Base-by-base conservation (phyloP, 768 basidiomycete species). In the Royoungia palumana region DNA sequence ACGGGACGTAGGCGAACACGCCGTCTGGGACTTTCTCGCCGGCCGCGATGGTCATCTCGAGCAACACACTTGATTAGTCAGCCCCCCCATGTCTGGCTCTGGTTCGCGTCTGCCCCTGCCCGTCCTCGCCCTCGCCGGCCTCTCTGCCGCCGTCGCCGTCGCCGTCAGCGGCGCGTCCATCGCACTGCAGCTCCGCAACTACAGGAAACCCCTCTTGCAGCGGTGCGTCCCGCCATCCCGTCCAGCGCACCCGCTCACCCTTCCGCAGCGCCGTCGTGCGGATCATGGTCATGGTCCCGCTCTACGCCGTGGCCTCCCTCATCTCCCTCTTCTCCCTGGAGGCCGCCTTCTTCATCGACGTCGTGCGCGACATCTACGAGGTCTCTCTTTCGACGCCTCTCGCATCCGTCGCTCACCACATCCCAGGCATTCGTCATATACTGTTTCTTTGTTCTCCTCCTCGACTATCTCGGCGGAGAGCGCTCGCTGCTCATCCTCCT, bases 341-440 rank as follows among this genome's bases (percentile, higher is more conserved):
- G 63, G 92, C 89, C 2, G 96, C 96, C 0, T 97, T 97, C 72
- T 85, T 96, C 53, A 94, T 99, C 51, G 96, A 99, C 65, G 92
- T 81, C 14, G 75, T 98, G 51, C 80, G 96, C 36, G 96, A 98
- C 67, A 80, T 99, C 14, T 99, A 99, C 66, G 96, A 99, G 79
- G 94, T 92, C 51, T 50, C 80, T 64, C 6, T 22, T 19, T 19
- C 11, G 16, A 6, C 27, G n/a, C 27, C n/a, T 36, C 9, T 32
- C 37, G 2, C 35, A n/a, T 35, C 30, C 2, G 5, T 51, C 28
- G 13, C 20, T 60, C 44, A 56, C 7, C 1, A 4, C 46, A 4
- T 19, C 2, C 2, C 16, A 93, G 90, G 92, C 92, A 2, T 95
- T 94, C 65, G 90, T 94, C 13, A 94, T 95, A 47, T 95, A 94